Conservation (phyloP, 768 basidiomycete genomes). For the Naganishia vaughanmartiniae region DNA sequence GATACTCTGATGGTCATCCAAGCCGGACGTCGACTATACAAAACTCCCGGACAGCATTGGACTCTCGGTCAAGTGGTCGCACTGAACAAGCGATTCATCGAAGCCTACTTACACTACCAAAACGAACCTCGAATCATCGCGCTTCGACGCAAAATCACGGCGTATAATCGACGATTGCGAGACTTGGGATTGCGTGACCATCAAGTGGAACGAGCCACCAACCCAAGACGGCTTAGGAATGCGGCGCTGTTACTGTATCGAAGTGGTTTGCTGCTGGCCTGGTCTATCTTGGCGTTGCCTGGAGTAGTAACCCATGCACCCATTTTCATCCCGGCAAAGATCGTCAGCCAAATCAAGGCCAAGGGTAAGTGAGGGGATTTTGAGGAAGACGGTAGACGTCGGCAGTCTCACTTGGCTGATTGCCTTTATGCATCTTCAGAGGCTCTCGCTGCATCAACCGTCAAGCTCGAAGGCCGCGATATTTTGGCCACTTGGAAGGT, state of each 20-base stretch:
- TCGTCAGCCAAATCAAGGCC: constrained; percentile 83
- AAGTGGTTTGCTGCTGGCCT: constrained; percentile 68
- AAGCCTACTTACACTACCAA: constrained; percentile 88
- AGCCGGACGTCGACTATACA: constrained; percentile 88
- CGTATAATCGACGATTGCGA: constrained; percentile 81
- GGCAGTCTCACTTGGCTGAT: not conserved
- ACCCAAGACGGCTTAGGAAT: constrained; percentile 75
- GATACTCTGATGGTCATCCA: constrained; percentile 98
- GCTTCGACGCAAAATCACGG: constrained; percentile 72
- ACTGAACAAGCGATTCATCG: constrained; percentile 84
- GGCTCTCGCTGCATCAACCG: constrained; percentile 89
- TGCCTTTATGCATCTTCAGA: constrained; percentile 58
- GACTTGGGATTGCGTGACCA: constrained; percentile 92
- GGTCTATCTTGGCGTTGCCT: constrained; percentile 81
- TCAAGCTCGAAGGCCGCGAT: constrained; percentile 93
- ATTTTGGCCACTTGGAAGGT: constrained; percentile 99
- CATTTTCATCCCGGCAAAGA: constrained; percentile 83
- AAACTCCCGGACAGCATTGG: constrained; percentile 87
- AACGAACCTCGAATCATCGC: constrained; percentile 84
- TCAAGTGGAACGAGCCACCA: constrained; percentile 85
- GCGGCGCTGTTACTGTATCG: constrained; percentile 80
- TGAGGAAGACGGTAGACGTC: not conserved
- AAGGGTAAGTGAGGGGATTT: constrained; percentile 60
- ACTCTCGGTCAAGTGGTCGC: constrained; percentile 95
- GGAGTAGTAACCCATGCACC: constrained; percentile 88